Evolutionary conservation across 306 rosid genomes (phyloP).

Genomic region (Pueraria montana): DNA sequence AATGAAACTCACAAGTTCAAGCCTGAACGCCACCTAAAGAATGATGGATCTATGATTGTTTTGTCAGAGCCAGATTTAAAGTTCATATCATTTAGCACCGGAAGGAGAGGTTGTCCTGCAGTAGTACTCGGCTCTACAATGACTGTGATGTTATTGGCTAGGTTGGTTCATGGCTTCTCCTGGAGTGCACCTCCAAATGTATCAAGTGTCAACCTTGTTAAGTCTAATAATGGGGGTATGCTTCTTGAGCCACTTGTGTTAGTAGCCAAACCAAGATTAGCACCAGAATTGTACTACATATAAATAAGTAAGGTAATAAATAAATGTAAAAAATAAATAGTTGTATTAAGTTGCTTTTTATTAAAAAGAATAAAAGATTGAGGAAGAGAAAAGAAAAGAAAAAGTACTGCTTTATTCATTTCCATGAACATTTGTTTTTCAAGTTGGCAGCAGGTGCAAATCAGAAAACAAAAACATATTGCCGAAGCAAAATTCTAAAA

Average conservation of each 20-base stretch:
- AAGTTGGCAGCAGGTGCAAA: no score
- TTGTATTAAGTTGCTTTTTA: no score
- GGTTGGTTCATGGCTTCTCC: slow-evolving; percentile 20
- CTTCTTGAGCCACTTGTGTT: background rate
- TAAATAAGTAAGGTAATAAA: background rate
- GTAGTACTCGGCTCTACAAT: background rate
- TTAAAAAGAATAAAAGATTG: no score
- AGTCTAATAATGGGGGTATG: background rate
- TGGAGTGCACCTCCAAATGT: slow-evolving; percentile 49
- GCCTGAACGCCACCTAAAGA: background rate
- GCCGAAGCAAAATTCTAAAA: no score
- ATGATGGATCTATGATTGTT: background rate
- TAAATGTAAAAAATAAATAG: no score
- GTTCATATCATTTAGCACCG: background rate
- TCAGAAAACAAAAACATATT: no score
- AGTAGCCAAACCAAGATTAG: background rate
- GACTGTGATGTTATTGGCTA: background rate
- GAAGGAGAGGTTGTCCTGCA: background rate
- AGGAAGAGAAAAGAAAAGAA: no score
- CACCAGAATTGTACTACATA: background rate
- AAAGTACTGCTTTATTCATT: no score
- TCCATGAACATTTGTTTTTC: no score
- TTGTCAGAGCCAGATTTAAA: background rate
- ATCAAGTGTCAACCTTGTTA: background rate
- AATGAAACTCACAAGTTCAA: no score